phyloP scores from a whole-genome alignment of 306 rosid genomes.

The Cicer chorassanicum region DNA sequence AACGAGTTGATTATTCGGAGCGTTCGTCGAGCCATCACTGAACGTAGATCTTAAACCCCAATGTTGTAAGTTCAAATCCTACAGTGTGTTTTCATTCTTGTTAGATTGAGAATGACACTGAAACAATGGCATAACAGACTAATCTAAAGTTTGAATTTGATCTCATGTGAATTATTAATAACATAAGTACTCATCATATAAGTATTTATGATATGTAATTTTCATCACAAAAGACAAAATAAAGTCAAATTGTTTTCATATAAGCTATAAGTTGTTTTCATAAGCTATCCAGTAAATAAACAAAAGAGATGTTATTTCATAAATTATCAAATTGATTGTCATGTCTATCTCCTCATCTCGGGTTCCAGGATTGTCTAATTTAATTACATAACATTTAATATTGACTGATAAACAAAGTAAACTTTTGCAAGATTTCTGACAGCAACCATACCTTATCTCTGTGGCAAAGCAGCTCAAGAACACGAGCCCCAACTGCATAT shows the following conservation, averaged over 20 bases:
- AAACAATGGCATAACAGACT: not conserved
- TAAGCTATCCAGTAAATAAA: not conserved
- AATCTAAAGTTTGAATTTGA: not conserved
- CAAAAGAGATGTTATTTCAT: not conserved
- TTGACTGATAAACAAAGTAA: not conserved
- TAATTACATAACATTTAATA: not conserved
- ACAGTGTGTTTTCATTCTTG: not conserved
- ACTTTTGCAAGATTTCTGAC: constrained; percentile 4
- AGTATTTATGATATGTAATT: too few relatives aligned
- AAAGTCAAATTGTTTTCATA: too few relatives aligned
- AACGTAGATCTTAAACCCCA: not conserved
- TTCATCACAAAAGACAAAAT: too few relatives aligned
- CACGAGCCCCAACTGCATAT: constrained; percentile 96
- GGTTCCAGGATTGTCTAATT: not conserved
- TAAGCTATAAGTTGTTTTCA: too few relatives aligned
- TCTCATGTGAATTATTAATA: not conserved
- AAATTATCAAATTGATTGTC: not conserved
- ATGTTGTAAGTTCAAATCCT: not conserved
- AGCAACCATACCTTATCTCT: constrained; percentile 77
- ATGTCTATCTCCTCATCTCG: constrained; percentile 1
- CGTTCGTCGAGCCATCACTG: not conserved
- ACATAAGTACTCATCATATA: too few relatives aligned
- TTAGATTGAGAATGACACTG: not conserved
- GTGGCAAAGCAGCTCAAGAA: constrained; percentile 94
- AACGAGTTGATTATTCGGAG: not conserved